These are phyloP conservation scores for Hemileia vastatrix DNA, from an alignment of 1,284 basidiomycete species.

Conservation along the genomic window DNA sequence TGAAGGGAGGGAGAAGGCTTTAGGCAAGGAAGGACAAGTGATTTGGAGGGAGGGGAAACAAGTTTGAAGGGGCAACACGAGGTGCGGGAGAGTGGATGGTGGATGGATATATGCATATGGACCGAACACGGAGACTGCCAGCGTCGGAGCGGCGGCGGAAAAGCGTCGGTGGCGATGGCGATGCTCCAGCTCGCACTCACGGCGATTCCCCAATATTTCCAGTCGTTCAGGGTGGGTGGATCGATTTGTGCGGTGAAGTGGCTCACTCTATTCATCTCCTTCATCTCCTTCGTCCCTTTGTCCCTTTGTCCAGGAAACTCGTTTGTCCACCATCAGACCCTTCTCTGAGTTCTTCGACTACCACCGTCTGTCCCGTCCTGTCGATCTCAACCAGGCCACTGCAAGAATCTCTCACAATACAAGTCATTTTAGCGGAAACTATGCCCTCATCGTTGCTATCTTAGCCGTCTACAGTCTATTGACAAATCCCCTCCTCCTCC, in stretches of 20 bases:
- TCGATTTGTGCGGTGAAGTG: not conserved
- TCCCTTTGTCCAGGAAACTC: conserved; percentile 67
- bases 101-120: too few species aligned
- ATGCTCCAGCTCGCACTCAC: conserved; percentile 12
- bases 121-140: too few species aligned
- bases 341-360: conserved; percentile 71
- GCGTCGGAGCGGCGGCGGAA: too few species aligned
- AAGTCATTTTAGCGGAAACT: conserved; percentile 59
- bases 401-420: conserved; percentile 85
- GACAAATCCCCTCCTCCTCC: conserved; percentile 68
- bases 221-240: conserved; percentile 10
- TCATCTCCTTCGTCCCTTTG: not conserved
- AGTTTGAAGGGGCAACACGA: too few species aligned
- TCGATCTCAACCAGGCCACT: conserved; percentile 55
- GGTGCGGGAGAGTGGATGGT: too few species aligned
- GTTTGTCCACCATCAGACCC: conserved; percentile 68
- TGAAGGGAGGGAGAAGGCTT: too few species aligned
- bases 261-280: not conserved
- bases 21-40: too few species aligned
- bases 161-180: conserved; percentile 8
- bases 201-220: conserved; percentile 15
- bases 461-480: conserved; percentile 82
- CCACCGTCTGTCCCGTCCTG: conserved; percentile 65
- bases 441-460: conserved; percentile 67
- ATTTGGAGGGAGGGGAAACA: too few species aligned